Base-by-base conservation (phyloP, 192 early-diverging fungal species). In the Coemansia sp. region DNA sequence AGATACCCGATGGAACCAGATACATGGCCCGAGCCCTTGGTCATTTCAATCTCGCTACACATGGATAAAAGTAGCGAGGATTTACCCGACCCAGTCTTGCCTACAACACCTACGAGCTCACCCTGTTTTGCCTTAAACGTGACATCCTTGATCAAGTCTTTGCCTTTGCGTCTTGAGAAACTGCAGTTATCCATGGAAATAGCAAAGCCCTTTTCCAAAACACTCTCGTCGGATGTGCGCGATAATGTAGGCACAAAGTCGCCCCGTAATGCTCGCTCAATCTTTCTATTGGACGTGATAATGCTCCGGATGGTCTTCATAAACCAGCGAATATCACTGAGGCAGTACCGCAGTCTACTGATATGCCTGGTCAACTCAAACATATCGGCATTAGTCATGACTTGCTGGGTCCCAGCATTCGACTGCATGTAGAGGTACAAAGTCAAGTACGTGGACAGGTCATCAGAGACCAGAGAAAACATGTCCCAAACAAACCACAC, bases 81-180 rank as follows among this genome's bases (percentile, higher is more conserved):
- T 48, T 88, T 88, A 33, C 86, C 86, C 5, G 60, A 55, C 1
- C 85, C 83, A 5, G 83, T 81, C 19, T 68, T 55, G 8, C 86
- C 84, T 15, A 80, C 65, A 14, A 88, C 67, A 4, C 77, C 72
- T 3, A 82, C 72, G 4, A 87, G 60, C 32, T 55, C 53, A 3
- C 81, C 80, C 3, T 52, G 46, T 3, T 18, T 19, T 4, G 34
- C 48, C 9, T 29, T 32, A 15, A 74, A 28, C 0, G 55, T 32
- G 2, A 60, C 34, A 24, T 55, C 34, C 4, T 42, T 15, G 3
- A 66, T 40, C 10, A 63, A 50, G 3, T 24, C 42, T 5, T 41
- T 4, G 5, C 38, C 42, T 7, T 18, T 40, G 14, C 34, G 50
- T 40, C 56, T 37, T 5, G 35, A 42, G 39, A 72, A 72, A 23